Evolutionary conservation across 2,329 filamentous ascomycete genomes (phyloP), one percentile per base, ranked within the genome.

Genomic region (Diaporthe ilicicola): DNA sequence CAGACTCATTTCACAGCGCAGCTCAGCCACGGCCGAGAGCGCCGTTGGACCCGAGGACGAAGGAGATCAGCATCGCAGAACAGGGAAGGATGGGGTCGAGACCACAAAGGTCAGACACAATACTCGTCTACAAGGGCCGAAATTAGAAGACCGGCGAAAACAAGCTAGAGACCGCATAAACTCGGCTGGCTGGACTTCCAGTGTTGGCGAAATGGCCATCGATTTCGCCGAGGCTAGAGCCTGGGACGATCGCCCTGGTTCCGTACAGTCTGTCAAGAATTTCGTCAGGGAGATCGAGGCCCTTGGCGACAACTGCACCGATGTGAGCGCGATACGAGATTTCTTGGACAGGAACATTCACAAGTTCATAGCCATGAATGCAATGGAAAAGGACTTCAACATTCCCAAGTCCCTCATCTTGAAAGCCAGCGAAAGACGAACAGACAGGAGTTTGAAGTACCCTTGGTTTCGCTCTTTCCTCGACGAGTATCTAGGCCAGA

Each of bases 321-420:
- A 61, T 10, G 7, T 4, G 9, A 8, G 8, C 2, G 24, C 15
- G 5, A 46, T 62, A 1, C 39, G 39, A 0, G 0, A 3, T 0
- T 62, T 62, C 8, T 39, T 62, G 0, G 3, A 46, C 24, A 8
- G 1, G 10, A 32, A 46, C 24, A 46, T 62, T 6, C 56, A 62
- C 39, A 46, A 22, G 15, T 44, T 62, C 24, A 46, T 62, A 5
- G 27, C 39, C 0, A 32, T 62, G 1, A 24, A 46, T 3, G 56
- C 56, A 3, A 22, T 46, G 39, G 10, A 22, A 0, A 46, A 46
- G 27, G 27, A 46, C 6, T 59, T 9, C 5, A 9, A 29, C 8
- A 12, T 62, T 1, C 56, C 24, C 3, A 4, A 22, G 3, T 32
- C 10, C 19, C 5, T 62, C 3, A 4, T 32, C 1, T 2, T 4